Base-by-base conservation (phyloP, 2,329 filamentous ascomycete genomes). In the Neonectria hederae region DNA sequence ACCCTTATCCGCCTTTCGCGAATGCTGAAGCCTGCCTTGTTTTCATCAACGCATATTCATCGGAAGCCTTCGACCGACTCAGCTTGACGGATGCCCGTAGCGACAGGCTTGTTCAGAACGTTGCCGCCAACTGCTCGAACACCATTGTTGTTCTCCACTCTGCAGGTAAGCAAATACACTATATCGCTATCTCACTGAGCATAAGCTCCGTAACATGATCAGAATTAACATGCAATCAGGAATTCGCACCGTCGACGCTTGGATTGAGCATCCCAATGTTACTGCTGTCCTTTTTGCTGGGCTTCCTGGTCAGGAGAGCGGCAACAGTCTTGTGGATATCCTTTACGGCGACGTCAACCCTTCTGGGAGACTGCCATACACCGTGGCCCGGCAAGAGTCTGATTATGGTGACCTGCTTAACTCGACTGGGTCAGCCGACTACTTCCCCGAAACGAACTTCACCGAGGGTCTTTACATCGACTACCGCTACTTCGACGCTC, bases 31-130 rank as follows among this genome's bases (percentile, higher is more conserved):
- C 92, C 52, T 54, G 97, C 90, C 74, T 97, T 43, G 93, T 96
- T 1, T 97, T 97, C 76, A 91, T 89, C 60, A 97, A 91, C 74
- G 87, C 84, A 35, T 92, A 94, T 75, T 87, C 91, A 1, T 92
- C 92, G 0, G 94, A 97, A 78, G 92, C 91, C 0, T 93, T 87
- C 77, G 85, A 93, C 66, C 84, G 89, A 9, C 13, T 26, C 9
- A 26, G 14, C 10, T n/a, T 43, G 80, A 86, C 0, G 86, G 92
- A 97, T 72, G 90, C 89, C 67, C 87, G 86, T 42, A 89, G 86
- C 62, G 89, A 92, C 65, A 76, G 77, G 0, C 79, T 92, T 0
- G 83, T 92, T 0, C 74, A 79, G 1, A 87, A 87, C 59, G 86
- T 91, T 0, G 89, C 89, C 0, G 77, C 79, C 0, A 83, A 85